Conservation (phyloP, 306 rosid species). For the Cicer judaicum region DNA sequence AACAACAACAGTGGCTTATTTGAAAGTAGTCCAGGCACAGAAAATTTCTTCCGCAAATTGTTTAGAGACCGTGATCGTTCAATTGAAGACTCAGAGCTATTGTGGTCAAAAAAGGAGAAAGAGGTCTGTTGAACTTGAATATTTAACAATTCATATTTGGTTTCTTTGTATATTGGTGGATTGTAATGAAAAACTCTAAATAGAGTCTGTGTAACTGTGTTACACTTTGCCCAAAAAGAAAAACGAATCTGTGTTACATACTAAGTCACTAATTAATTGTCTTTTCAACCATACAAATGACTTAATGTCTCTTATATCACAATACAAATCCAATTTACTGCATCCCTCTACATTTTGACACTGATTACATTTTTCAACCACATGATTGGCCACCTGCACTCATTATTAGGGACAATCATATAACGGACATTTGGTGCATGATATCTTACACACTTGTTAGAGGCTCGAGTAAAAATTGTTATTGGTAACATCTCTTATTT, state of each 20-base stretch:
- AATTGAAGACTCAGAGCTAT: slow-evolving; percentile 86
- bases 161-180: slow-evolving; percentile 32
- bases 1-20: slow-evolving; percentile 52
- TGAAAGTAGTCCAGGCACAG: slow-evolving; percentile 93
- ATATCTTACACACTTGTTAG: not conserved
- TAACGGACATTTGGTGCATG: slow-evolving; percentile 20
- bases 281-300: slow-evolving; percentile 31
- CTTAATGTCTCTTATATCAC: slow-evolving; percentile 12
- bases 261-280: slow-evolving; percentile 3
- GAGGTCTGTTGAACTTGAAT: slow-evolving; percentile 63
- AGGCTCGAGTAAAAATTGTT: slow-evolving; percentile 24
- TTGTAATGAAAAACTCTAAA: slow-evolving; percentile 1
- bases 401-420: slow-evolving; percentile 15
- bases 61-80: slow-evolving; percentile 88
- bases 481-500: not conserved
- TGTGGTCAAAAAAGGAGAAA: slow-evolving; percentile 75
- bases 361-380: slow-evolving; percentile 35
- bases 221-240: too few species aligned
- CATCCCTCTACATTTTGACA: slow-evolving; percentile 26
- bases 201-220: not conserved
- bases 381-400: slow-evolving; percentile 30
- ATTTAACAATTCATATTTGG: slow-evolving; percentile 30
- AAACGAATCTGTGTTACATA: not conserved
- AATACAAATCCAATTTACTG: slow-evolving; percentile 28
- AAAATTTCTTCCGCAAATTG: slow-evolving; percentile 85